Evolutionary conservation across 2,329 filamentous ascomycete genomes (phyloP).

Genomic region (Cladosporium sp.): DNA sequence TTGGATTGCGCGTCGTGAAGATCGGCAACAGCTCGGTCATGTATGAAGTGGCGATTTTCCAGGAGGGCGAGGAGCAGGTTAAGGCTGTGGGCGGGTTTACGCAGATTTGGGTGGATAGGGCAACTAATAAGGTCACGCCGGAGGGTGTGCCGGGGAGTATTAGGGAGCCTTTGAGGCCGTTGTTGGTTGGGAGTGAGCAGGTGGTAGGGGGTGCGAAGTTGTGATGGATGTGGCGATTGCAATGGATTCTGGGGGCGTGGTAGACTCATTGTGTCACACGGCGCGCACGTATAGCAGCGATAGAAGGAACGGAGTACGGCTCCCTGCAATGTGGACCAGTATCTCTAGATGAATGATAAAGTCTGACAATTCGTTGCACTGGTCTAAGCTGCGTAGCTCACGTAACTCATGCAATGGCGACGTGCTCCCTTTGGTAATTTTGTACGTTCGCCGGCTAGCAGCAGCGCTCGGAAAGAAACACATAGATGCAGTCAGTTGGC

Average conservation of each 20-base stretch:
- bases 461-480: not conserved
- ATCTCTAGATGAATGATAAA: not conserved
- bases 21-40: slow-evolving; percentile 83
- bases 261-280: not conserved
- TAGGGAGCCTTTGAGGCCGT: slow-evolving; percentile 43
- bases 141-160: slow-evolving; percentile 64
- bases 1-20: slow-evolving; percentile 79
- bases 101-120: slow-evolving; percentile 53
- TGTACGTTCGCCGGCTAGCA: not conserved
- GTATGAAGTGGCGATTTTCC: slow-evolving; percentile 88
- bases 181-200: slow-evolving; percentile 32
- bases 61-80: slow-evolving; percentile 68
- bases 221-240: slow-evolving; percentile 33
- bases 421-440: not conserved
- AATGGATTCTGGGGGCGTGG: not conserved
- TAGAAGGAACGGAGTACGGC: too few species aligned
- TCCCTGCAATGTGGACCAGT: not conserved
- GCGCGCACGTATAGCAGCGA: too few species aligned
- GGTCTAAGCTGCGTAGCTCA: not conserved
- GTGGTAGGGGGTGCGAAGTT: slow-evolving; percentile 30
- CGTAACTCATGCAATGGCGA: too few species aligned
- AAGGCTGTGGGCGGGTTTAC: slow-evolving; percentile 69
- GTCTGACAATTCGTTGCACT: not conserved
- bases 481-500: not conserved
- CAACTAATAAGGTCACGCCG: slow-evolving; percentile 65